A percentile compares a stretch with the other conserved stretches of the same genome.
Evolutionary conservation across 768 basidiomycete species (phyloP).

Genomic region (Phallus indusiatus): DNA sequence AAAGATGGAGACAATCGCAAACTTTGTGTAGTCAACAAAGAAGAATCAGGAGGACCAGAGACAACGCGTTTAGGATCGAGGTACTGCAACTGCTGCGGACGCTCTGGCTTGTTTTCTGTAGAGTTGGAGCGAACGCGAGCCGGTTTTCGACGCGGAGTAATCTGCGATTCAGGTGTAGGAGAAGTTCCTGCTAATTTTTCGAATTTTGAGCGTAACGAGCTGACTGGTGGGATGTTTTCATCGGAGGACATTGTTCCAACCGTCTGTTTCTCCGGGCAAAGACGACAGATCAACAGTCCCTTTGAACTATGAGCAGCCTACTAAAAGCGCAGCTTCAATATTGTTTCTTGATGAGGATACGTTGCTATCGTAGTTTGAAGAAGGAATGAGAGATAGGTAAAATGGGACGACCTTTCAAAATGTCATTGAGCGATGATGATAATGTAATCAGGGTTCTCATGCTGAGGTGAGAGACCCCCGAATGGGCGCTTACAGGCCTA

Average conservation of each 20-base stretch:
- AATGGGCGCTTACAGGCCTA: too few species aligned
- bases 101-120: conserved; percentile 9
- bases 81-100: neutral
- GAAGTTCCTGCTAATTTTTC: conserved; percentile 51
- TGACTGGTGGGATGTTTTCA: conserved; percentile 40
- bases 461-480: too few species aligned
- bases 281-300: too few species aligned
- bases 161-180: conserved; percentile 13
- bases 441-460: too few species aligned
- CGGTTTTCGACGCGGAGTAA: conserved; percentile 6
- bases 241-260: conserved; percentile 1
- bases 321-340: too few species aligned
- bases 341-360: too few species aligned
- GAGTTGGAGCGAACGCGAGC: conserved; percentile 30
- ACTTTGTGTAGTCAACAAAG: conserved; percentile 18
- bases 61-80: conserved; percentile 8
- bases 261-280: too few species aligned
- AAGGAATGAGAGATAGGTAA: too few species aligned
- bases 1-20: conserved; percentile 42
- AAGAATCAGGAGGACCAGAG: conserved; percentile 8
- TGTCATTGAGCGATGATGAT: too few species aligned
- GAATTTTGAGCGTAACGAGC: conserved; percentile 59
- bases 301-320: too few species aligned
- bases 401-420: too few species aligned
- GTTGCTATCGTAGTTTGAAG: too few species aligned